Conservation (phyloP, 2,329 filamentous ascomycete species). For the Aureobasidium sp. region DNA sequence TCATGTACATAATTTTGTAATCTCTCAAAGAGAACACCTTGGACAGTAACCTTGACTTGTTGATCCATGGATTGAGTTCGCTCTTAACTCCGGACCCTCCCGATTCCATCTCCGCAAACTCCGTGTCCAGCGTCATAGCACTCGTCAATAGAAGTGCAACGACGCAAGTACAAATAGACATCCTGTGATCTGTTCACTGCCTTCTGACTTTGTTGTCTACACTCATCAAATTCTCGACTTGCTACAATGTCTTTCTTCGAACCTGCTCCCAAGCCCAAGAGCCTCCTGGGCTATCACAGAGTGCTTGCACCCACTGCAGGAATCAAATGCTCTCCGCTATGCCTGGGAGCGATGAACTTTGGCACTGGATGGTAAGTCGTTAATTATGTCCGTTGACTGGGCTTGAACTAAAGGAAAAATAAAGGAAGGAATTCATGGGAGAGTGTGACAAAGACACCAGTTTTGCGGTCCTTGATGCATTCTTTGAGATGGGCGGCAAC, state of each 20-base stretch:
- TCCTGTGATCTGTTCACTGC: too few species aligned
- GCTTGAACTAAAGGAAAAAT: too few species aligned
- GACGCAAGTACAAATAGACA: neutral
- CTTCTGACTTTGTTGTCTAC: neutral
- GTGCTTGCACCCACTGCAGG: slow-evolving; percentile 19
- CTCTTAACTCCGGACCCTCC: neutral
- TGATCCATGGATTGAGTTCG: too few species aligned
- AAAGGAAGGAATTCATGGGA: slow-evolving; percentile 51
- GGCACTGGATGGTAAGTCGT: slow-evolving; percentile 45
- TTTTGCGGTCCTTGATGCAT: slow-evolving; percentile 61
- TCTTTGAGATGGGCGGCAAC: slow-evolving; percentile 59
- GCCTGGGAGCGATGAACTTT: slow-evolving; percentile 59
- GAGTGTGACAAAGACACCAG: slow-evolving; percentile 56
- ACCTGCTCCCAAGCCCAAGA: slow-evolving; percentile 18
- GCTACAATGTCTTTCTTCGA: slow-evolving; percentile 20
- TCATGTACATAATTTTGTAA: neutral
- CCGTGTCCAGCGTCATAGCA: neutral
- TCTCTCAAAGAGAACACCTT: too few species aligned
- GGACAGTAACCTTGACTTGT: too few species aligned
- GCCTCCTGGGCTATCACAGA: slow-evolving; percentile 18
- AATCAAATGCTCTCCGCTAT: slow-evolving; percentile 32
- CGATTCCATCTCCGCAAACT: neutral
- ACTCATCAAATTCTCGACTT: too few species aligned
- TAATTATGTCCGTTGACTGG: neutral
- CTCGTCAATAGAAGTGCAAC: too few species aligned